Percentiles rank a stretch among this genome's conserved stretches.
Evolutionary conservation across 495 filamentous ascomycete species (phyloP).

Genomic region (Gamarada debralockiae): DNA sequence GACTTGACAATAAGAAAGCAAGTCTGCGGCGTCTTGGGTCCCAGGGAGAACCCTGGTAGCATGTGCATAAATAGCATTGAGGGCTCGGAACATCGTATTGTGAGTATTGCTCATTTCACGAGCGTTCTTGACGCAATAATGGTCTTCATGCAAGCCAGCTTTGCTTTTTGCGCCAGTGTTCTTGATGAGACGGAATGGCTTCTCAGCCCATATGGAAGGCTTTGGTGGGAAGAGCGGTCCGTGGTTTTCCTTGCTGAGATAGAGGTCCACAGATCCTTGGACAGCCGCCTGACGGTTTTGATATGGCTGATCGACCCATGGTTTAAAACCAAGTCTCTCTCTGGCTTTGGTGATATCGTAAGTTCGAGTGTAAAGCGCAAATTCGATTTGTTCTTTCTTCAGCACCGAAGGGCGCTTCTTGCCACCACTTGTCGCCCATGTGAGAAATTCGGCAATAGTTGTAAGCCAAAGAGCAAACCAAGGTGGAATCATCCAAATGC

Average conservation of each 20-base stretch:
- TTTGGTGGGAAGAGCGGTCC: slow-evolving; percentile 6
- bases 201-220: slow-evolving; percentile 5
- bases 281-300: slow-evolving; percentile 7
- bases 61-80: slow-evolving; percentile 27
- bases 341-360: slow-evolving; percentile 13
- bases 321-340: slow-evolving; percentile 11
- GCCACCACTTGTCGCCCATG: slow-evolving; percentile 10
- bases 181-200: slow-evolving; percentile 7
- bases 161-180: slow-evolving; percentile 5
- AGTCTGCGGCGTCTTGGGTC: slow-evolving; percentile 8
- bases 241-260: slow-evolving; percentile 8
- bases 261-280: slow-evolving; percentile 12
- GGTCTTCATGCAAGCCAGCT: background rate
- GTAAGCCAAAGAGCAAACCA: slow-evolving; percentile 4
- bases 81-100: slow-evolving; percentile 27
- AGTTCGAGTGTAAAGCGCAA: slow-evolving; percentile 14
- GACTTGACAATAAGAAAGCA: slow-evolving; percentile 9
- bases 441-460: slow-evolving; percentile 7
- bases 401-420: slow-evolving; percentile 2
- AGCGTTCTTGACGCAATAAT: slow-evolving; percentile 9
- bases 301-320: slow-evolving; percentile 11
- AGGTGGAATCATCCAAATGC: slow-evolving; percentile 13
- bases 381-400: slow-evolving; percentile 11
- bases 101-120: slow-evolving; percentile 24
- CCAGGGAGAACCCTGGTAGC: slow-evolving; percentile 15